Conservation (phyloP, 371 early-diverging fungal species). For the Mortierella sp. region DNA sequence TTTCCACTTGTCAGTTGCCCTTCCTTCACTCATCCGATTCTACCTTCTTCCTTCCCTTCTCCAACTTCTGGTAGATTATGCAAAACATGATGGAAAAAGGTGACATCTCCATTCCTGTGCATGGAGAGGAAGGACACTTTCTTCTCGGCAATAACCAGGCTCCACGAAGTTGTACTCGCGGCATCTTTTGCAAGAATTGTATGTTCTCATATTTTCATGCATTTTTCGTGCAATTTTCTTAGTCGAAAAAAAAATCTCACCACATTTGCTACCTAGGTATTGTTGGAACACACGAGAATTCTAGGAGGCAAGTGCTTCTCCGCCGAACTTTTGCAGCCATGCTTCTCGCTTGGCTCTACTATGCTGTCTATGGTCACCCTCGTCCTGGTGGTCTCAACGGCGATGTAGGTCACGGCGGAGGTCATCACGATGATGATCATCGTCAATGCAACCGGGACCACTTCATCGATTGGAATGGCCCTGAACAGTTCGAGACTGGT, state of each 20-base stretch:
- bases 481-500: neutral
- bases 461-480: slow-evolving; percentile 16
- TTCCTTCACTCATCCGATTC: too few species aligned
- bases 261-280: neutral
- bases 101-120: slow-evolving; percentile 10
- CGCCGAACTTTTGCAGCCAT: slow-evolving; percentile 10
- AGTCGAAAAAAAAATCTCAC: neutral
- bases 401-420: neutral
- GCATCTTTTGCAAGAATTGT: slow-evolving; percentile 20
- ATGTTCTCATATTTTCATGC: neutral
- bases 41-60: neutral
- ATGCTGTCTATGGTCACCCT: neutral
- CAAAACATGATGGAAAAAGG: slow-evolving; percentile 15
- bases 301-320: neutral
- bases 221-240: neutral
- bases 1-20: too few species aligned
- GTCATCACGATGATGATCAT: neutral
- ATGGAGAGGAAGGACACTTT: neutral
- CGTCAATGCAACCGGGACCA: neutral
- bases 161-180: slow-evolving; percentile 8
- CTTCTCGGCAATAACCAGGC: neutral
- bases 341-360: slow-evolving; percentile 11
- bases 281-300: slow-evolving; percentile 7
- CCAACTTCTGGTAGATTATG: neutral
- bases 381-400: neutral